A percentile compares a stretch with the other conserved stretches of the same genome.
Evolutionary conservation across 2,329 filamentous ascomycete species (phyloP).

Genomic region (Sporothrix curviconia): DNA sequence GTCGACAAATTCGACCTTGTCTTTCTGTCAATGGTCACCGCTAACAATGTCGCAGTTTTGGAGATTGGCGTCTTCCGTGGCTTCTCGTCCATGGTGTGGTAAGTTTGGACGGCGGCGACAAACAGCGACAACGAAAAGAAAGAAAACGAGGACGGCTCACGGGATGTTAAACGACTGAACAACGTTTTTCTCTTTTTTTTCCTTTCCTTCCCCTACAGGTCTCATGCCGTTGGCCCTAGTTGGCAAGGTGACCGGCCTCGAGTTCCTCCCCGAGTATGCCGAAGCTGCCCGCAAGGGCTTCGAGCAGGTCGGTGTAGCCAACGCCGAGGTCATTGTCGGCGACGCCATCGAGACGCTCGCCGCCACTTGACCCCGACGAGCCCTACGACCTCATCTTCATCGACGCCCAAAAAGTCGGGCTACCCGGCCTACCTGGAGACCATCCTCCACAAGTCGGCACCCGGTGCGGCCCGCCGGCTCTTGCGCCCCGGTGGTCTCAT

Average conservation of each 20-base stretch:
- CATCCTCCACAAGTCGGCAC: slow-evolving; percentile 38
- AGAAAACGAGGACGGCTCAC: not conserved
- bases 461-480: slow-evolving; percentile 33
- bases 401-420: slow-evolving; percentile 47
- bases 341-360: slow-evolving; percentile 39
- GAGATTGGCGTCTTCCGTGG: slow-evolving; percentile 45
- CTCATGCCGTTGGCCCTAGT: slow-evolving; percentile 38
- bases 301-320: slow-evolving; percentile 33
- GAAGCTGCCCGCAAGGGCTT: slow-evolving; percentile 34
- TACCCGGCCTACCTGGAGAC: slow-evolving; percentile 42
- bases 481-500: slow-evolving; percentile 45
- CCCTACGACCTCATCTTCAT: slow-evolving; percentile 50
- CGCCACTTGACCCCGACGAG: slow-evolving; percentile 28
- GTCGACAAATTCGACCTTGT: not conserved
- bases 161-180: not conserved
- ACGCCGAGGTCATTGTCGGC: slow-evolving; percentile 42
- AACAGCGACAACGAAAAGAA: no score
- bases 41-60: slow-evolving; percentile 31
- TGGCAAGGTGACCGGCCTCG: slow-evolving; percentile 39
- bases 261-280: slow-evolving; percentile 40
- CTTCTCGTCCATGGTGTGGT: slow-evolving; percentile 43
- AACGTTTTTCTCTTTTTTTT: no score
- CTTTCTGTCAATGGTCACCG: not conserved
- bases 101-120: no score
- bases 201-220: no score